These are phyloP conservation scores for Colletotrichum chrysophilum DNA, from an alignment of 2,329 filamentous ascomycete species.

Conservation along the genomic window DNA sequence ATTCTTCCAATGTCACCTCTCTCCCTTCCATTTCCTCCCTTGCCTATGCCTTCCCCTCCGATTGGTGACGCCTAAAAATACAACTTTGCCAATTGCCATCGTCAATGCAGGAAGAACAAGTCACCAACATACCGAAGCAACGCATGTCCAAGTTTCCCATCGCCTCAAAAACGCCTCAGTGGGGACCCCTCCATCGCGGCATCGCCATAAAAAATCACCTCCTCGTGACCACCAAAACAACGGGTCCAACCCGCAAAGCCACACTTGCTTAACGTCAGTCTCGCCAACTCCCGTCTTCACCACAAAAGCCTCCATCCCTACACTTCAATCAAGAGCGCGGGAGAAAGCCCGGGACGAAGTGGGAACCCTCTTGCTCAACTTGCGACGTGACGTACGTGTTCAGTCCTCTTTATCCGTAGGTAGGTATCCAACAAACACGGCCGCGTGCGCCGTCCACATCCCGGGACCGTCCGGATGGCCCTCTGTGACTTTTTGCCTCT, in stretches of 20 bases:
- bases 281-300: neutral
- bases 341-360: neutral
- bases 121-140: neutral
- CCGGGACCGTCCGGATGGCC: neutral
- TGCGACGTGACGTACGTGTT: constrained; percentile 6
- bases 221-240: neutral
- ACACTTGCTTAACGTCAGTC: neutral
- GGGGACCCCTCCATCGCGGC: neutral
- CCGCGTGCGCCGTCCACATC: neutral
- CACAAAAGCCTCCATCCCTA: neutral
- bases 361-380: constrained; percentile 2
- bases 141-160: neutral
- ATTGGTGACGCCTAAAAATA: neutral
- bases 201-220: neutral
- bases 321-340: neutral
- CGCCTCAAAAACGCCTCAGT: neutral
- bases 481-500: neutral
- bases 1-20: neutral
- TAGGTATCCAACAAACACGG: neutral
- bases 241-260: neutral
- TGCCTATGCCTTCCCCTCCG: neutral
- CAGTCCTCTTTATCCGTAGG: neutral
- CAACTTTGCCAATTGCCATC: neutral
- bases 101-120: neutral
- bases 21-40: neutral